phyloP scores from a whole-genome alignment of 495 filamentous ascomycete genomes.

The Penicillium fimorum region DNA sequence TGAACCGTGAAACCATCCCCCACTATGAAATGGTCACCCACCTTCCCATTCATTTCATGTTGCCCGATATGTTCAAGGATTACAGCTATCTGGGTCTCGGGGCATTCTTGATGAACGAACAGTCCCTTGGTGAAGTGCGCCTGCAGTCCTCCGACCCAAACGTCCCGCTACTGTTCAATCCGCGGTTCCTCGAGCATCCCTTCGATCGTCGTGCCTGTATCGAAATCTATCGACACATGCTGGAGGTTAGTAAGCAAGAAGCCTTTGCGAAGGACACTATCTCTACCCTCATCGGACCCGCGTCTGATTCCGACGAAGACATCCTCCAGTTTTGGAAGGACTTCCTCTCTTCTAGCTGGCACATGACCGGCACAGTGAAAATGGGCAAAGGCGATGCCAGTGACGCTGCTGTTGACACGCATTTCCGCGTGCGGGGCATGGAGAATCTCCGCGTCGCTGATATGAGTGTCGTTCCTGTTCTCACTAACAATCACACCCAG shows the following conservation, averaged over 20 bases:
- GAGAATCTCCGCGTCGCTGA: slow-evolving; percentile 60
- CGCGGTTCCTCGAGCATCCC: slow-evolving; percentile 53
- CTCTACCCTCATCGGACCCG: slow-evolving; percentile 39
- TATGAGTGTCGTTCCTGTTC: slow-evolving; percentile 62
- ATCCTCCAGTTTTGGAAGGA: slow-evolving; percentile 49
- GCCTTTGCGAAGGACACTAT: slow-evolving; percentile 48
- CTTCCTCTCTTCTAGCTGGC: slow-evolving; percentile 41
- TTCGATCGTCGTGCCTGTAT: slow-evolving; percentile 57
- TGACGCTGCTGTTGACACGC: slow-evolving; percentile 53
- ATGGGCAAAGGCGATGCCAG: slow-evolving; percentile 54
- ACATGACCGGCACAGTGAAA: slow-evolving; percentile 60
- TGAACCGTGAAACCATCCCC: slow-evolving; percentile 46
- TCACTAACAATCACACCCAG: slow-evolving; percentile 46
- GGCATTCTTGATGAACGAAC: slow-evolving; percentile 39
- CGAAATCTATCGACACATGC: slow-evolving; percentile 49
- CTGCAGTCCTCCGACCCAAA: slow-evolving; percentile 55
- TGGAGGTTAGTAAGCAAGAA: slow-evolving; percentile 44
- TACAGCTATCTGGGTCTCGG: slow-evolving; percentile 32
- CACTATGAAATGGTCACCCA: slow-evolving; percentile 45
- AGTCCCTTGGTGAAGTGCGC: slow-evolving; percentile 49
- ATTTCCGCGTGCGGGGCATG: slow-evolving; percentile 55
- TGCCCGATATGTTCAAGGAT: slow-evolving; percentile 27
- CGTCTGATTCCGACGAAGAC: slow-evolving; percentile 55
- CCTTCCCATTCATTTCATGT: slow-evolving; percentile 29
- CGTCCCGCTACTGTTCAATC: slow-evolving; percentile 56